Conservation (phyloP, 352 stramenopile species). For the Phytophthora idaei region DNA sequence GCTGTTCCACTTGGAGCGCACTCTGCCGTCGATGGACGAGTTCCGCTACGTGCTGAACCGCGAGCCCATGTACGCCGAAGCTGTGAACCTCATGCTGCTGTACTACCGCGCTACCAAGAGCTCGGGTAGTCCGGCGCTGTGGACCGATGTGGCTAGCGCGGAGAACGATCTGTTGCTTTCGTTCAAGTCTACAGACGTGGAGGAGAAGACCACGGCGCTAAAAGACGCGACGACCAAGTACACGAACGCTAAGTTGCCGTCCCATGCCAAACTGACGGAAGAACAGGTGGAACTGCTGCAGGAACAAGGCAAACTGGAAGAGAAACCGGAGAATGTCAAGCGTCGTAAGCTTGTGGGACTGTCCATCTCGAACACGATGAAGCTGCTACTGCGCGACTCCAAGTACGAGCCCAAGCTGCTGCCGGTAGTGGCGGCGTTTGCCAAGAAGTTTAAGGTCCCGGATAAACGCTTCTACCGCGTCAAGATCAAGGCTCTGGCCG, state of each 20-base stretch:
- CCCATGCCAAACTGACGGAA: constrained; percentile 73
- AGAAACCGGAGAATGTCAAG: constrained; percentile 83
- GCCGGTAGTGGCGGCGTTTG: constrained; percentile 61
- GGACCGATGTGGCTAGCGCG: constrained; percentile 65
- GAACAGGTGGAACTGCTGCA: constrained; percentile 90
- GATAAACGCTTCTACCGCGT: constrained; percentile 92
- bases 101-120: constrained; percentile 84
- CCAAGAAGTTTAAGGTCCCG: constrained; percentile 91
- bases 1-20: constrained; percentile 87
- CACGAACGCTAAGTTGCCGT: constrained; percentile 69
- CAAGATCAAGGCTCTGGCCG: constrained; percentile 88
- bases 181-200: constrained; percentile 63
- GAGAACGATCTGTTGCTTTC: constrained; percentile 80
- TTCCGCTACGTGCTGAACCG: constrained; percentile 78
- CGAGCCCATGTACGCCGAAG: constrained; percentile 74
- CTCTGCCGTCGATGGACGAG: constrained; percentile 80
- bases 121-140: constrained; percentile 60
- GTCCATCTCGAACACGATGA: constrained; percentile 89
- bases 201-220: constrained; percentile 68
- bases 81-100: constrained; percentile 74
- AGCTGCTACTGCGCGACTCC: constrained; percentile 73
- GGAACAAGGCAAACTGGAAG: constrained; percentile 84
- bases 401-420: constrained; percentile 87
- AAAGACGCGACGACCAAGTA: constrained; percentile 74
- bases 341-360: constrained; percentile 81